A percentile compares a stretch with the other conserved stretches of the same genome.
These are phyloP conservation scores for Fraxinus paxiana DNA, from an alignment of 305 asterid species.

Conservation along the genomic window DNA sequence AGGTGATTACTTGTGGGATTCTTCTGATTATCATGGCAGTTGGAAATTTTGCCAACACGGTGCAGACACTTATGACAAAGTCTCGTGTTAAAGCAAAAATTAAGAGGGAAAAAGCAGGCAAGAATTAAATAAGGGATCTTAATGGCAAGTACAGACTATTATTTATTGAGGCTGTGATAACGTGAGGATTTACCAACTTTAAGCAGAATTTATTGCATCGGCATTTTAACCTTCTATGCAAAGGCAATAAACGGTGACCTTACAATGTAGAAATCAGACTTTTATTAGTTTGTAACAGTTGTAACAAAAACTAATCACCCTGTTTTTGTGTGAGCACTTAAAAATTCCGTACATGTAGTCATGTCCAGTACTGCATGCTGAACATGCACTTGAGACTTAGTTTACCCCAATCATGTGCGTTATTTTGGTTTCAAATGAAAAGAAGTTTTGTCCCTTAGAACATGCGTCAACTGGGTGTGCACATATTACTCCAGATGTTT, in stretches of 20 bases:
- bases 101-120: slow-evolving; percentile 66
- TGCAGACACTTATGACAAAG: slow-evolving; percentile 78
- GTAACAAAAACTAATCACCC: slow-evolving; percentile 3
- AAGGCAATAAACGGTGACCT: slow-evolving; percentile 22
- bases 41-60: slow-evolving; percentile 90
- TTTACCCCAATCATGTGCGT: background rate
- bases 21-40: slow-evolving; percentile 90
- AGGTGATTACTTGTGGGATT: slow-evolving; percentile 87
- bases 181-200: background rate
- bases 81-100: slow-evolving; percentile 86
- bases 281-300: slow-evolving; percentile 6
- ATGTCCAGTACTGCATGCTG: background rate
- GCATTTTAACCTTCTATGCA: slow-evolving; percentile 25
- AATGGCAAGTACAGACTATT: slow-evolving; percentile 31
- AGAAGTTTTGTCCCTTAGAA: background rate
- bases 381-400: background rate
- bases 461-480: background rate
- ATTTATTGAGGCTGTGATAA: slow-evolving; percentile 23
- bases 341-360: background rate
- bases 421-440: slow-evolving; percentile 25
- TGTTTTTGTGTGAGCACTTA: slow-evolving; percentile 4
- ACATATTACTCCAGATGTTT: background rate
- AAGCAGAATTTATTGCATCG: slow-evolving; percentile 19
- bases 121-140: slow-evolving; percentile 51
- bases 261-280: slow-evolving; percentile 27